Conservation (phyloP, 208 protist species). For the Leishmania lainsoni region DNA sequence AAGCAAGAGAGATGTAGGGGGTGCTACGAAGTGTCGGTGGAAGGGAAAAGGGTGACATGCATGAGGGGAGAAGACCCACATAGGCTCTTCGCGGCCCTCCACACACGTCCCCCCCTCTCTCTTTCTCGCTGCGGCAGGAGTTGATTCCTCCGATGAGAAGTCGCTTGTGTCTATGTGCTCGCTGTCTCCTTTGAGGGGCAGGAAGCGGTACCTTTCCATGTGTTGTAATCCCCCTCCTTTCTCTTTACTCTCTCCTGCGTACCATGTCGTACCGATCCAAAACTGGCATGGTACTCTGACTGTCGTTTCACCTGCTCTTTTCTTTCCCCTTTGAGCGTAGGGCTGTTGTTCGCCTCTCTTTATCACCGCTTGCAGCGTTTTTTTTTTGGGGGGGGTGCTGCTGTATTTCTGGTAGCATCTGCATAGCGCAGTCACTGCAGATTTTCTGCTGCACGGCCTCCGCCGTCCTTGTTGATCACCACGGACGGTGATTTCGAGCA, state of each 20-base stretch:
- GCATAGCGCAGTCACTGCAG: too few species aligned
- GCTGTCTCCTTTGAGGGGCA: background rate
- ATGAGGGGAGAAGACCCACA: constrained; percentile 1
- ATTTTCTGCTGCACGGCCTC: background rate
- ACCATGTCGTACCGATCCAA: background rate
- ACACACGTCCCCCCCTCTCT: background rate
- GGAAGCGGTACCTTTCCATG: background rate
- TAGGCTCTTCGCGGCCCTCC: background rate
- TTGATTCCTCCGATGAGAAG: background rate
- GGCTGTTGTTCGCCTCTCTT: background rate
- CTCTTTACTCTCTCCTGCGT: background rate
- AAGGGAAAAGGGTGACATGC: background rate
- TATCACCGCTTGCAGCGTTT: background rate
- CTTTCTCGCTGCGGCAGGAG: background rate
- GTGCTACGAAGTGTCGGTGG: background rate
- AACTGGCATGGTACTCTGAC: too few species aligned
- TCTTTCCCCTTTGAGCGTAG: background rate
- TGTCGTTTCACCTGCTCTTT: background rate
- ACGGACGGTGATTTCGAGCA: too few species aligned
- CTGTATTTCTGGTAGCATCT: background rate
- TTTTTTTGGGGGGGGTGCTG: background rate
- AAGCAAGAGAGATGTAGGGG: background rate
- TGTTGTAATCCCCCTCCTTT: background rate
- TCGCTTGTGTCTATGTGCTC: background rate
- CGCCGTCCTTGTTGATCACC: background rate